phyloP scores from a whole-genome alignment of 2,329 filamentous ascomycete genomes.

The Alternaria panax region DNA sequence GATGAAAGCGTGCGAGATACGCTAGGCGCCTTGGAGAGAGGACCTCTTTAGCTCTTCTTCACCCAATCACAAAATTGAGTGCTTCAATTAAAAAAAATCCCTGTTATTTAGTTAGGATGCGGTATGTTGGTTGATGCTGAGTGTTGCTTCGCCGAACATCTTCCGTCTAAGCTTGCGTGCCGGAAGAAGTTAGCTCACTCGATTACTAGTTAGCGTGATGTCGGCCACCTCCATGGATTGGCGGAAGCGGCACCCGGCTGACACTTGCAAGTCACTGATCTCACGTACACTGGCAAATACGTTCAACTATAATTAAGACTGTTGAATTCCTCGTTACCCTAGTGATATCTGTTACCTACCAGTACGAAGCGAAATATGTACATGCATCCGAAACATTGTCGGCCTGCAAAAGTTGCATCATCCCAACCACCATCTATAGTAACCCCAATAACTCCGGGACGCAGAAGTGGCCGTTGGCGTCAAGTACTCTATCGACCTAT shows the following conservation, averaged over 20 bases:
- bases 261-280: background rate
- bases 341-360: background rate
- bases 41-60: slow-evolving; percentile 9
- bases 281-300: too few species aligned
- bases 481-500: background rate
- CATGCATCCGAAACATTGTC: background rate
- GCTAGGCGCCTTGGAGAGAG: slow-evolving; percentile 28
- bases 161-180: background rate
- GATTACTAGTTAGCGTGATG: background rate
- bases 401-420: background rate
- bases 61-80: background rate
- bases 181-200: background rate
- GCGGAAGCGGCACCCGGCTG: background rate
- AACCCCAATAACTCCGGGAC: background rate
- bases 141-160: background rate
- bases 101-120: background rate
- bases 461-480: background rate
- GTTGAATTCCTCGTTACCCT: background rate
- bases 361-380: background rate
- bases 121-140: background rate
- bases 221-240: background rate
- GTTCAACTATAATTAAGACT: background rate
- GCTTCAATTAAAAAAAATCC: too few species aligned
- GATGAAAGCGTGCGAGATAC: slow-evolving; percentile 20
- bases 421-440: background rate